Conservation (phyloP, 345 rosid genomes). For the Kandelia obovata region DNA sequence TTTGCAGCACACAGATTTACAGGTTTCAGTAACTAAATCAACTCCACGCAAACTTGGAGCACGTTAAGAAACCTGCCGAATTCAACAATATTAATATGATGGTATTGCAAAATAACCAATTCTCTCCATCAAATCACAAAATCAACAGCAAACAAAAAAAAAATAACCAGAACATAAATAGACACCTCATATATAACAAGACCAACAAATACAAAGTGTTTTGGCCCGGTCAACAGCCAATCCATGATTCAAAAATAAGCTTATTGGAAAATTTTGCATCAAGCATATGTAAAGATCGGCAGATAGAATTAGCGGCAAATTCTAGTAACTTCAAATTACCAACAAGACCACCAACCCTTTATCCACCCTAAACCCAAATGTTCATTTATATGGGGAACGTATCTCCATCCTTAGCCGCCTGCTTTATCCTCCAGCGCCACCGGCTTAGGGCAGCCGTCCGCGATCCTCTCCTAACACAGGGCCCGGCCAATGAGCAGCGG, state of each 20-base stretch:
- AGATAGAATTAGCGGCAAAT: neutral
- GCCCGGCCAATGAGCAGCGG: constrained; percentile 59
- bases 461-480: constrained; percentile 50
- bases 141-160: no score
- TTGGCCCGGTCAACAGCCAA: neutral
- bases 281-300: constrained; percentile 17
- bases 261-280: constrained; percentile 8
- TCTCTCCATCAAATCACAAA: no score
- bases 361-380: neutral
- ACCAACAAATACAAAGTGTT: no score
- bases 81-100: neutral
- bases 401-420: constrained; percentile 43
- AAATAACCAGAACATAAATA: no score
- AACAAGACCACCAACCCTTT: neutral
- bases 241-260: neutral
- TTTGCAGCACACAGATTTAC: no score
- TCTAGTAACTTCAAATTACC: no score
- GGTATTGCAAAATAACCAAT: neutral
- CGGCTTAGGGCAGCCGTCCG: constrained; percentile 50
- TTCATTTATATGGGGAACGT: constrained; percentile 40
- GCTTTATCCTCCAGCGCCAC: constrained; percentile 56
- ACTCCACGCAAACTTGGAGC: neutral
- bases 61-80: neutral
- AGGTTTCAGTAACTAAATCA: neutral
- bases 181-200: no score